Percentiles rank a stretch among this genome's conserved stretches.
phyloP scores from a whole-genome alignment of 768 basidiomycete genomes.

The Terana coerulea region DNA sequence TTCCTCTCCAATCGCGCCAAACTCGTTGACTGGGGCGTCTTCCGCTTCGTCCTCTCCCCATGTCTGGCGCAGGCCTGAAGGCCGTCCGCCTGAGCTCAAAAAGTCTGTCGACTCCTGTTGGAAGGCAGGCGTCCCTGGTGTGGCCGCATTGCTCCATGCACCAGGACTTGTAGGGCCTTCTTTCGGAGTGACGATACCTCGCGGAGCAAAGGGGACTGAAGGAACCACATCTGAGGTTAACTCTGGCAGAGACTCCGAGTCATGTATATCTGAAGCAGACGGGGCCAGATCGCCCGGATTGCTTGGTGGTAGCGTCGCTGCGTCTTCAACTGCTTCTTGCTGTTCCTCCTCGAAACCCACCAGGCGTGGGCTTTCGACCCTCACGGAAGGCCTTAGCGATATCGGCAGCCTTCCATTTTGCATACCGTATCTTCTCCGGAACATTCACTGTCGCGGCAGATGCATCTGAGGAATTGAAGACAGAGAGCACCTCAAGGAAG shows the following conservation, averaged over 20 bases:
- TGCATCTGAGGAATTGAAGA: conserved; percentile 41
- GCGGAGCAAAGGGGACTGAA: conserved; percentile 9
- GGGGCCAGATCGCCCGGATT: conserved; percentile 2
- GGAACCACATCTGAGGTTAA: conserved; percentile 1
- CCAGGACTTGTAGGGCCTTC: conserved; percentile 44
- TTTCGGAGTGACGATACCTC: conserved; percentile 17
- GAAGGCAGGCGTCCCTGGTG: conserved; percentile 60
- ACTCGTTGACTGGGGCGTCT: conserved; percentile 31
- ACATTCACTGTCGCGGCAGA: conserved; percentile 41
- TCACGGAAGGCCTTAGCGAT: conserved; percentile 95
- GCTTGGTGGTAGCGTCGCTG: conserved; percentile 6
- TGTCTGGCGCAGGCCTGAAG: too few relatives aligned
- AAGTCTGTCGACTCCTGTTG: too few relatives aligned
- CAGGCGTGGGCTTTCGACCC: conserved; percentile 78
- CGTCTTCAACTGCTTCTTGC: conserved; percentile 26
- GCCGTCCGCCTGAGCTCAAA: too few relatives aligned
- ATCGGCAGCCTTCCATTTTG: conserved; percentile 97
- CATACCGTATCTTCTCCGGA: conserved; percentile 86
- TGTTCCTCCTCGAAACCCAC: conserved; percentile 55
- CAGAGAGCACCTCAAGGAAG: conserved; percentile 85
- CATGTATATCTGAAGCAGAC: conserved; percentile 11
- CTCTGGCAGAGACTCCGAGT: background rate
- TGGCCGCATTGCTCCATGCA: conserved; percentile 74
- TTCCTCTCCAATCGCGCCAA: background rate
- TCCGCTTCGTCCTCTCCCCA: conserved; percentile 42